These are phyloP conservation scores for Metarhizium rileyi DNA, from an alignment of 2,329 filamentous ascomycete genomes.

Conservation along the genomic window DNA sequence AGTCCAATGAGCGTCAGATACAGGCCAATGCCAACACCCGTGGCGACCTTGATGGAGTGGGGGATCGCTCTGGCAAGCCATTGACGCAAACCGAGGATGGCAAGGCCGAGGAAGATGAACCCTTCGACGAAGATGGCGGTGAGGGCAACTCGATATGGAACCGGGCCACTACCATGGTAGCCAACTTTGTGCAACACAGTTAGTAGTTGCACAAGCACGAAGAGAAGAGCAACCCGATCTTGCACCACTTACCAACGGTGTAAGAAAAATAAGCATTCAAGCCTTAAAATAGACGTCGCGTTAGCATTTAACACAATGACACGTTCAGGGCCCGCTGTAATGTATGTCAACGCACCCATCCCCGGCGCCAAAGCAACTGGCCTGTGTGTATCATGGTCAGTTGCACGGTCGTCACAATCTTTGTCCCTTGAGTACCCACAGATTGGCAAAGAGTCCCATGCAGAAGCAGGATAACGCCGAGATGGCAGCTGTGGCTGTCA, in stretches of 20 bases:
- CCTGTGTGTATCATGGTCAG: slow-evolving; percentile 11
- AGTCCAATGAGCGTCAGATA: slow-evolving; percentile 69
- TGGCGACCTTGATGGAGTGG: slow-evolving; percentile 76
- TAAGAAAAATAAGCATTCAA: slow-evolving; percentile 84
- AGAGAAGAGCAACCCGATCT: slow-evolving; percentile 9
- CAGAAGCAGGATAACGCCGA: slow-evolving; percentile 69
- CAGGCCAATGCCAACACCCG: slow-evolving; percentile 75
- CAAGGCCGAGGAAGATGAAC: slow-evolving; percentile 73
- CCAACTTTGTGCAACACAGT: slow-evolving; percentile 42
- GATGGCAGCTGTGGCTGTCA: slow-evolving; percentile 79
- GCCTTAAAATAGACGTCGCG: slow-evolving; percentile 24
- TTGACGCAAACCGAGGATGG: slow-evolving; percentile 71
- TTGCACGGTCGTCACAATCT: neutral
- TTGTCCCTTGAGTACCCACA: slow-evolving; percentile 31
- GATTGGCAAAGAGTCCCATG: slow-evolving; percentile 75
- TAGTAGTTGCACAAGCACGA: slow-evolving; percentile 2
- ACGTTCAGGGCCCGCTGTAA: neutral
- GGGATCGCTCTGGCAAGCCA: slow-evolving; percentile 82
- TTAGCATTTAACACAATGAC: neutral
- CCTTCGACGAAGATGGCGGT: slow-evolving; percentile 87
- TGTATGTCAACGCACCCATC: slow-evolving; percentile 24
- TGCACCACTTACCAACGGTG: slow-evolving; percentile 32
- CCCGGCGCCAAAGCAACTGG: slow-evolving; percentile 31
- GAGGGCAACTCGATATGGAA: slow-evolving; percentile 66
- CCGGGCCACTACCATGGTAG: slow-evolving; percentile 59